Evolutionary conservation across 148 eudicot species (phyloP).

Genomic region (Spergularia marina): DNA sequence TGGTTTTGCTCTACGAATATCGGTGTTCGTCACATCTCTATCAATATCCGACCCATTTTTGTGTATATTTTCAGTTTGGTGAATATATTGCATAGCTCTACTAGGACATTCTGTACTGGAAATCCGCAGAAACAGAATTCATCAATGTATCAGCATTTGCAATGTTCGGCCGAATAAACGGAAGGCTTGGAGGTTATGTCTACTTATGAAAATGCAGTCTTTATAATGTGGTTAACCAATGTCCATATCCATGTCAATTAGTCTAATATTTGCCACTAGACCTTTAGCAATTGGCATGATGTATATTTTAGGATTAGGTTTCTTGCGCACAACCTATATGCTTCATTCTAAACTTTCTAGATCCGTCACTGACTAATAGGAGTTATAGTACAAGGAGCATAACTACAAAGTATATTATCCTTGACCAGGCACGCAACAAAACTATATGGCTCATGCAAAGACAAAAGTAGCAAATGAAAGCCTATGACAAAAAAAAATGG

Average conservation of each 20-base stretch:
- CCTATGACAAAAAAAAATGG: slow-evolving; percentile 9
- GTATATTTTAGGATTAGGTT: neutral
- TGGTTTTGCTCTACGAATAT: neutral
- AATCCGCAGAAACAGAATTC: neutral
- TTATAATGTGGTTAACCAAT: too few relatives aligned
- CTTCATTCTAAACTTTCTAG: too few relatives aligned
- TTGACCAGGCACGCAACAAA: neutral
- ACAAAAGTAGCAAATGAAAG: slow-evolving; percentile 14
- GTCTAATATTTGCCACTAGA: neutral
- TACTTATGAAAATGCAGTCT: neutral
- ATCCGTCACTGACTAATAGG: too few relatives aligned
- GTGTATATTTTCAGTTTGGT: neutral
- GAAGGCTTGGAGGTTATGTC: too few relatives aligned
- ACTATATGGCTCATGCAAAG: slow-evolving; percentile 8
- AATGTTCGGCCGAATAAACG: neutral
- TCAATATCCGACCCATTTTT: neutral
- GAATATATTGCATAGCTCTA: slow-evolving; percentile 5
- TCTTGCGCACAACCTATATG: too few relatives aligned
- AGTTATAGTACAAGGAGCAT: neutral
- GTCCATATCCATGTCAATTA: neutral
- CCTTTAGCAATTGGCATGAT: neutral
- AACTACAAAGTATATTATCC: neutral
- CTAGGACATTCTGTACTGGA: neutral
- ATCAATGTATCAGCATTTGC: neutral
- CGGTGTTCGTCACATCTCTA: neutral